Conservation (phyloP, 1,284 basidiomycete species). For the Cryptococcus deneoformans region DNA sequence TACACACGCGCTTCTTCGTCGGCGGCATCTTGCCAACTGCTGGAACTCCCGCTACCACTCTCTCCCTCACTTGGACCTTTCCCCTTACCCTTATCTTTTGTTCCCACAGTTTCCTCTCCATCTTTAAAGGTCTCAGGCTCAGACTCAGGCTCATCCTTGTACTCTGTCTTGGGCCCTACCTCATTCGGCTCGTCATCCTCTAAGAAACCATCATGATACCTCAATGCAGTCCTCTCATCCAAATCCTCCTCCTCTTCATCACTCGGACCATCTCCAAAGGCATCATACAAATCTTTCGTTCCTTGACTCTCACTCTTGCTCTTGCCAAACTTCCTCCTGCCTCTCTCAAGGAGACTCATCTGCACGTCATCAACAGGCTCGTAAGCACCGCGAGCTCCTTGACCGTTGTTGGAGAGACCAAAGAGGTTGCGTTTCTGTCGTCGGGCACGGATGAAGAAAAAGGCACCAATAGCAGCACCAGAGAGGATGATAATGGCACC, state of each 20-base stretch:
- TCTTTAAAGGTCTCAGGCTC: constrained; percentile 1
- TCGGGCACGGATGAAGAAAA: constrained; percentile 58
- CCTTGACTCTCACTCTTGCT: constrained; percentile 45
- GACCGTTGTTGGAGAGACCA: constrained; percentile 31
- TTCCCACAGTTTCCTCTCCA: constrained; percentile 1
- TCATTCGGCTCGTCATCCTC: constrained; percentile 34
- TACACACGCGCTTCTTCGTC: constrained; percentile 21
- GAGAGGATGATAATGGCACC: constrained; percentile 65
- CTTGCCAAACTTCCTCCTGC: constrained; percentile 47
- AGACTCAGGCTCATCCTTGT: constrained; percentile 24
- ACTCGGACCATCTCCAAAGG: constrained; percentile 67
- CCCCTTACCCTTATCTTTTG: constrained; percentile 5
- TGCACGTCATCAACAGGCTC: constrained; percentile 67
- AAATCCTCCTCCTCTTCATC: constrained; percentile 34
- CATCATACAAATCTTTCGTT: constrained; percentile 79
- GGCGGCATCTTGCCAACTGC: constrained; percentile 46
- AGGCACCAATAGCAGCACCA: constrained; percentile 61
- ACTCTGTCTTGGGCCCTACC: constrained; percentile 13
- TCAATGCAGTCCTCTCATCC: constrained; percentile 31
- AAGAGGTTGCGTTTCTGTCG: constrained; percentile 52
- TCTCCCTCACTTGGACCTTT: constrained; percentile 10
- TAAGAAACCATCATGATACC: constrained; percentile 49
- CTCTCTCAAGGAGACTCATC: constrained; percentile 61
- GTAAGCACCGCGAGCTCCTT: constrained; percentile 59
- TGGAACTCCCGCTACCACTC: constrained; percentile 24